Percentiles rank a stretch among this genome's conserved stretches.
Evolutionary conservation across 805 yeast species (phyloP).

Genomic region (Allodekkera sacchari): DNA sequence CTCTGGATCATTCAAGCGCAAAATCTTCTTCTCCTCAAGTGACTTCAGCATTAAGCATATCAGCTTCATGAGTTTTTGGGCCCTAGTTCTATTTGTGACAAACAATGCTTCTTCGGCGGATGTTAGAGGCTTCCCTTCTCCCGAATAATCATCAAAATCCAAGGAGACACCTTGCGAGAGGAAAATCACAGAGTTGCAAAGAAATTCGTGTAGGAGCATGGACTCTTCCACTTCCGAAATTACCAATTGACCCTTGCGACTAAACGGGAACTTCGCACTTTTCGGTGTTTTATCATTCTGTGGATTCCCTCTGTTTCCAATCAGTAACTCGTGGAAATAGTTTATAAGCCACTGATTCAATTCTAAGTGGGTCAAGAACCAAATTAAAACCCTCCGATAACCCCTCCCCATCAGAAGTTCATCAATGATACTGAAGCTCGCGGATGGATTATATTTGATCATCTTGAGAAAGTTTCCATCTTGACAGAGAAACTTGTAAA

Average conservation of each 20-base stretch:
- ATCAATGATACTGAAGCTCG: constrained; percentile 51
- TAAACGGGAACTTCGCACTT: constrained; percentile 29
- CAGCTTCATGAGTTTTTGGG: constrained; percentile 37
- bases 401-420: constrained; percentile 67
- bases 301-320: constrained; percentile 45
- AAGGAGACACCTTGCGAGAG: constrained; percentile 27
- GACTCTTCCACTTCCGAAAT: constrained; percentile 53
- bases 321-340: constrained; percentile 53
- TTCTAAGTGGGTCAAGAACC: constrained; percentile 60
- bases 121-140: constrained; percentile 1
- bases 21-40: constrained; percentile 34
- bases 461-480: constrained; percentile 39
- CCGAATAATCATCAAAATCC: constrained; percentile 12
- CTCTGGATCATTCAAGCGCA: constrained; percentile 38
- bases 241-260: constrained; percentile 47
- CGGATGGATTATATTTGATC: constrained; percentile 40
- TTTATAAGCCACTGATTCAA: constrained; percentile 48
- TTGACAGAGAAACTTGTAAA: constrained; percentile 38
- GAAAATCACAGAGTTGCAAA: constrained; percentile 44
- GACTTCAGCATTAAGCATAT: constrained; percentile 58
- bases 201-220: constrained; percentile 64
- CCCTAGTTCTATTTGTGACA: constrained; percentile 25
- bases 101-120: constrained; percentile 14
- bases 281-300: constrained; percentile 2
- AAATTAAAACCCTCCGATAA: constrained; percentile 51